These are phyloP conservation scores for Chrysoporthe cubensis DNA, from an alignment of 2,329 filamentous ascomycete species.

Conservation along the genomic window DNA sequence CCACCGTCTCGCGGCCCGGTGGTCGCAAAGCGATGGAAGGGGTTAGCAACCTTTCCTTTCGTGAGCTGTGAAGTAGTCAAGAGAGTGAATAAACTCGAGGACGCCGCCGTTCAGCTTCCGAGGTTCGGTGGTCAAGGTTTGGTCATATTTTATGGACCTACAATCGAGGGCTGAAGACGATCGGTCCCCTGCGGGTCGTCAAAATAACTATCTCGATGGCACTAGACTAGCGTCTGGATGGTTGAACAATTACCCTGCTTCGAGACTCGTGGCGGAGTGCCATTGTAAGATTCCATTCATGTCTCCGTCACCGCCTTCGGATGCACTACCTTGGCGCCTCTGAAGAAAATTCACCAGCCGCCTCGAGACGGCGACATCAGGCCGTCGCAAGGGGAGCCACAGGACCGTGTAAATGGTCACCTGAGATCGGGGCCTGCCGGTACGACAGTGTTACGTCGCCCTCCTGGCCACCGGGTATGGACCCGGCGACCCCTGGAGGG, in stretches of 20 bases:
- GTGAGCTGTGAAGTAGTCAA: neutral
- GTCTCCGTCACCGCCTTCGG: constrained; percentile 19
- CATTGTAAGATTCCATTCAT: constrained; percentile 9
- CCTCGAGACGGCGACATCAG: constrained; percentile 4
- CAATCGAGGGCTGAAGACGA: neutral
- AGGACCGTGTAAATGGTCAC: neutral
- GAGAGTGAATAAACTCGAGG: neutral
- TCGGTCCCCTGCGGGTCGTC: neutral
- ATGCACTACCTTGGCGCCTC: constrained; percentile 12
- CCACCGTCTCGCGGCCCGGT: neutral
- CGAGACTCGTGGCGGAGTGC: neutral
- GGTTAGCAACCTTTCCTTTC: neutral
- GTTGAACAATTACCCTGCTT: constrained; percentile 13
- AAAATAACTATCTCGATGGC: neutral
- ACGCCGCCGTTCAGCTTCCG: neutral
- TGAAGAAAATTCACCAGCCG: constrained; percentile 8
- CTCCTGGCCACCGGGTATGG: neutral
- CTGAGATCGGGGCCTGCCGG: neutral
- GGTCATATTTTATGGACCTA: too few species aligned
- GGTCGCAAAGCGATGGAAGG: neutral
- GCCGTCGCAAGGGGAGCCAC: neutral
- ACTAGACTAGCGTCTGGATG: constrained; percentile 14
- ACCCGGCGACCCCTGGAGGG: neutral
- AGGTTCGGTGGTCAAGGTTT: neutral
- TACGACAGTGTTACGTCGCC: neutral